Conservation (phyloP, 1,284 basidiomycete species). For the Cystobasidiaceae sp. region DNA sequence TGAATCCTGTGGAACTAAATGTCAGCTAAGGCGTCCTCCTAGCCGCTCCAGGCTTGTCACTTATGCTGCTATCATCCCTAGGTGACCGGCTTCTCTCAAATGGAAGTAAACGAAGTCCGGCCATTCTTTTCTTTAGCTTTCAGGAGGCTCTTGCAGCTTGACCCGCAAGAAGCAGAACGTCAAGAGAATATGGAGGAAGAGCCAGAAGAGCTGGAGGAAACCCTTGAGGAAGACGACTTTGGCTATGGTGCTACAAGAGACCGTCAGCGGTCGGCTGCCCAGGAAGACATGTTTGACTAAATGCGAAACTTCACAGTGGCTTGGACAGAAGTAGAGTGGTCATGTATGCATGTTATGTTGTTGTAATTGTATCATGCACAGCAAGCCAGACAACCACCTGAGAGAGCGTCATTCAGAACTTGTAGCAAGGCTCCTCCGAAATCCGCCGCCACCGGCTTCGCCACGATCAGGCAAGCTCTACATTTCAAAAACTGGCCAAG, state of each 20-base stretch:
- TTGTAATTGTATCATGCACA: no score
- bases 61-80: slow-evolving; percentile 45
- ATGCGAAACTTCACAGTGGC: no score
- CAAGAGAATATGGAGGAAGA: slow-evolving; percentile 25
- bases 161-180: slow-evolving; percentile 35
- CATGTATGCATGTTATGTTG: no score
- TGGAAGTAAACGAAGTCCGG: slow-evolving; percentile 88
- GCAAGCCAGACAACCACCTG: no score
- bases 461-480: no score
- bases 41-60: no score
- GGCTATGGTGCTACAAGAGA: slow-evolving; percentile 8
- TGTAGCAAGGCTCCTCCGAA: no score
- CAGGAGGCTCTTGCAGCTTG: slow-evolving; percentile 34
- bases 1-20: slow-evolving; percentile 57
- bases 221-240: slow-evolving; percentile 6
- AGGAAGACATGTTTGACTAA: neutral
- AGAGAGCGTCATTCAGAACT: no score
- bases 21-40: no score
- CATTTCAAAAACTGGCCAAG: no score
- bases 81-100: slow-evolving; percentile 77
- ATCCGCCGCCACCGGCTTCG: no score
- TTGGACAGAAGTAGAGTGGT: no score
- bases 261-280: neutral
- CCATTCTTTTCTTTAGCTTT: slow-evolving; percentile 61
- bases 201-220: slow-evolving; percentile 23